A percentile compares a stretch with the other conserved stretches of the same genome.
Evolutionary conservation across 768 basidiomycete genomes (phyloP).

Genomic region (Termitomyces sp.): DNA sequence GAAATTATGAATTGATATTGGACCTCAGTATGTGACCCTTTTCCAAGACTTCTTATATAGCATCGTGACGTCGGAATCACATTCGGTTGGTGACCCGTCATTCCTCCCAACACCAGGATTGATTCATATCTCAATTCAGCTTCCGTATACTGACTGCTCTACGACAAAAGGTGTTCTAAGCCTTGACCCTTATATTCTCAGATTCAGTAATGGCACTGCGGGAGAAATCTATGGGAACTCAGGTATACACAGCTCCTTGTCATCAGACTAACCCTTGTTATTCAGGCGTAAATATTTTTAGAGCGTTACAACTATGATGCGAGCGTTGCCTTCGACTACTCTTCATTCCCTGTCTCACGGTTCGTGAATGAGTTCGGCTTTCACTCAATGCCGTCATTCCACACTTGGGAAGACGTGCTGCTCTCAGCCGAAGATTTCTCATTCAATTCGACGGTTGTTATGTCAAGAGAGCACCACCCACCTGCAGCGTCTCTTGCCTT

Average conservation of each 20-base stretch:
- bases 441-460: conserved; percentile 54
- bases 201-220: conserved; percentile 44
- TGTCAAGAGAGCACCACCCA: conserved; percentile 52
- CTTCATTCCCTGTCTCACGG: conserved; percentile 44
- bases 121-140: conserved; percentile 22
- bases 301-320: conserved; percentile 57
- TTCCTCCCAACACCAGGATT: neutral
- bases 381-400: conserved; percentile 62
- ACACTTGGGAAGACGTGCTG: conserved; percentile 55
- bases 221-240: conserved; percentile 54
- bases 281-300: conserved; percentile 10
- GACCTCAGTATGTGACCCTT: conserved; percentile 32
- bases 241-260: conserved; percentile 25
- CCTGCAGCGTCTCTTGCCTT: conserved; percentile 46
- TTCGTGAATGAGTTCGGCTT: conserved; percentile 64
- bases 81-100: conserved; percentile 30
- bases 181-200: conserved; percentile 47
- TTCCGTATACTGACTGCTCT: conserved; percentile 57
- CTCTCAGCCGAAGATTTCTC: conserved; percentile 43
- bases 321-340: conserved; percentile 46
- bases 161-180: conserved; percentile 54
- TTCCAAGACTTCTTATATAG: conserved; percentile 50
- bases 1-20: neutral
- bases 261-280: neutral
- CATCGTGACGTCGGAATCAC: conserved; percentile 43